Percentiles rank a stretch among this genome's conserved stretches.
Conservation (phyloP, 192 early-diverging fungal genomes). For the Coemansia sp. region DNA sequence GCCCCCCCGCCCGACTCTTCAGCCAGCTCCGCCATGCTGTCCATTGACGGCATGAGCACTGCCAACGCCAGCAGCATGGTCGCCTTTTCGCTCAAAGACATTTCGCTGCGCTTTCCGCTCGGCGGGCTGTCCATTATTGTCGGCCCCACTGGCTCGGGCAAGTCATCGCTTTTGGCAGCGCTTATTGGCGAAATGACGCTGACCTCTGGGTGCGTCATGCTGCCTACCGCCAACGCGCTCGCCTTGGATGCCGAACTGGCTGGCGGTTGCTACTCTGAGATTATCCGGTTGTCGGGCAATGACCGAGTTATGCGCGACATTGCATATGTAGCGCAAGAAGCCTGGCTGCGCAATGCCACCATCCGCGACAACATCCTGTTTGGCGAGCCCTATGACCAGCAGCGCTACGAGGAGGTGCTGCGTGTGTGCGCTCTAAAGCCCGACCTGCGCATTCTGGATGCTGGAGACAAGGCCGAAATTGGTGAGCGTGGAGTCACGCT, state of each 20-base stretch:
- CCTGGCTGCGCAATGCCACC: slow-evolving; percentile 69
- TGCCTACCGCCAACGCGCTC: slow-evolving; percentile 9
- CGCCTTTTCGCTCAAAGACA: slow-evolving; percentile 55
- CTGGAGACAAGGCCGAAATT: slow-evolving; percentile 89
- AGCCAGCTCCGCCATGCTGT: not conserved
- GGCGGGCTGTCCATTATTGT: slow-evolving; percentile 65
- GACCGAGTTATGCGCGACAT: slow-evolving; percentile 49
- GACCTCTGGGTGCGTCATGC: slow-evolving; percentile 4
- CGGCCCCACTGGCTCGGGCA: slow-evolving; percentile 85
- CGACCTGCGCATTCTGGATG: slow-evolving; percentile 81
- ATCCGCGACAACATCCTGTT: slow-evolving; percentile 88
- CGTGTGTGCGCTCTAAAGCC: slow-evolving; percentile 76
- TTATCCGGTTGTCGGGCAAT: slow-evolving; percentile 2
- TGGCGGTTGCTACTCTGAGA: not conserved
- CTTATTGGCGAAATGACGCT: slow-evolving; percentile 69
- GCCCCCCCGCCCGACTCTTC: not conserved
- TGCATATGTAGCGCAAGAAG: slow-evolving; percentile 84
- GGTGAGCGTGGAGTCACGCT: slow-evolving; percentile 85
- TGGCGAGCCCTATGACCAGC: slow-evolving; percentile 67
- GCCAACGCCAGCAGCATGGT: not conserved
- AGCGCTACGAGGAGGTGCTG: slow-evolving; percentile 74
- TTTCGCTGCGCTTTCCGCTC: slow-evolving; percentile 59
- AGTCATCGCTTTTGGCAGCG: slow-evolving; percentile 67
- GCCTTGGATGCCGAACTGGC: not conserved
- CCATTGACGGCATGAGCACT: not conserved